Percentiles rank a stretch among this genome's conserved stretches.
Conservation (phyloP, 805 yeast species). For the Candida andamanensis region DNA sequence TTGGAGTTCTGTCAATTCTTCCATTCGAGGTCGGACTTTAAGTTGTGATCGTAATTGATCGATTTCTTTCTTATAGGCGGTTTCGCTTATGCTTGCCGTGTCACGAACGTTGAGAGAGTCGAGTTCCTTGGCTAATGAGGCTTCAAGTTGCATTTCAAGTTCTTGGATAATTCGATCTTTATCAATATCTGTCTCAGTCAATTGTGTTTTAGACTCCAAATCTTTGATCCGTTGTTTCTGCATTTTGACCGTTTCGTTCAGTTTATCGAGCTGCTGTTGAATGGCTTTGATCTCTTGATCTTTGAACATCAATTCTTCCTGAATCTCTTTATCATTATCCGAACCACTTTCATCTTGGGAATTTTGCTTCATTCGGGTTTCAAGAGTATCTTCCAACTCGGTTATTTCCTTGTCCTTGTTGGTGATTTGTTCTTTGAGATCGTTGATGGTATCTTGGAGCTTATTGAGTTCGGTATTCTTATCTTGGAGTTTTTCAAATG, state of each 20-base stretch:
- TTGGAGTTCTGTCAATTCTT: slow-evolving; percentile 41
- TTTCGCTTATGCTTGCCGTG: slow-evolving; percentile 10
- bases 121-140: slow-evolving; percentile 8
- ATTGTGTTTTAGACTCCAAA: not conserved
- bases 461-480: slow-evolving; percentile 10
- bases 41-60: slow-evolving; percentile 28
- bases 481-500: slow-evolving; percentile 11
- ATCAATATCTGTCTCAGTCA: not conserved
- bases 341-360: not conserved
- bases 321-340: not conserved
- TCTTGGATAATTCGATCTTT: slow-evolving; percentile 7
- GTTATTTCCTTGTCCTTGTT: slow-evolving; percentile 6
- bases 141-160: slow-evolving; percentile 10
- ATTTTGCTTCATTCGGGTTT: slow-evolving; percentile 3
- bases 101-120: slow-evolving; percentile 11
- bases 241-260: slow-evolving; percentile 4
- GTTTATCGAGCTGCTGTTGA: slow-evolving; percentile 11
- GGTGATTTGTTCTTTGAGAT: slow-evolving; percentile 15
- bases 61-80: slow-evolving; percentile 14
- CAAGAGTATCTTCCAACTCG: slow-evolving; percentile 5
- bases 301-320: slow-evolving; percentile 10
- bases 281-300: slow-evolving; percentile 13
- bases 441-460: slow-evolving; percentile 7
- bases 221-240: slow-evolving; percentile 11
- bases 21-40: slow-evolving; percentile 35